A percentile compares a stretch with the other conserved stretches of the same genome.
These are phyloP conservation scores for Globisporangium irregulare DNA, from an alignment of 352 stramenopile species.

Conservation along the genomic window DNA sequence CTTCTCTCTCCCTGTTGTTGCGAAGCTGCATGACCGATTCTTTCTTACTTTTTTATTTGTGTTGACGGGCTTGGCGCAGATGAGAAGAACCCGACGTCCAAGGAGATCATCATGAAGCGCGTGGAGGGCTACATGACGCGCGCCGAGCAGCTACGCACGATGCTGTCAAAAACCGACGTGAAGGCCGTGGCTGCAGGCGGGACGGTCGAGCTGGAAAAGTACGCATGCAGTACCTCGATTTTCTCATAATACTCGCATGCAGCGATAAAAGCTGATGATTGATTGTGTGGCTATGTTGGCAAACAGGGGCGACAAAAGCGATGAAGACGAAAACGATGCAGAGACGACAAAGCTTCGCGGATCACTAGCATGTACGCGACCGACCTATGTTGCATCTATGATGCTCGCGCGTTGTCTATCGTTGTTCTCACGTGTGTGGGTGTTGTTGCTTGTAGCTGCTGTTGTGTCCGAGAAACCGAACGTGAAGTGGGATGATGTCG, in stretches of 20 bases:
- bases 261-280: background rate
- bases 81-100: constrained; percentile 90
- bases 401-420: background rate
- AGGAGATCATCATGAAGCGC: constrained; percentile 89
- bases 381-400: background rate
- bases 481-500: constrained; percentile 97
- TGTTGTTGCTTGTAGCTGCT: constrained; percentile 45
- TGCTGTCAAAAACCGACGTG: constrained; percentile 66
- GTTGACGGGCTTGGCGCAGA: constrained; percentile 28
- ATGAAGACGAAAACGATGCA: constrained; percentile 91
- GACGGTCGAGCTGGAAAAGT: constrained; percentile 77
- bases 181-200: constrained; percentile 56
- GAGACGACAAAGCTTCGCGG: constrained; percentile 96
- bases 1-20: background rate
- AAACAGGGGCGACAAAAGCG: constrained; percentile 69
- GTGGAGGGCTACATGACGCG: constrained; percentile 90
- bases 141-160: constrained; percentile 81
- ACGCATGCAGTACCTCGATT: constrained; percentile 1
- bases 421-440: background rate
- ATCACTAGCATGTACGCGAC: constrained; percentile 80
- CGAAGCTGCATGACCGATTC: background rate
- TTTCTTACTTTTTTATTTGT: background rate
- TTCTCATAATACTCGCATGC: background rate
- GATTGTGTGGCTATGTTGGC: constrained; percentile 2
- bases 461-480: constrained; percentile 91